These are phyloP conservation scores for Starmerella apicola DNA, from an alignment of 805 yeast species.

Conservation along the genomic window DNA sequence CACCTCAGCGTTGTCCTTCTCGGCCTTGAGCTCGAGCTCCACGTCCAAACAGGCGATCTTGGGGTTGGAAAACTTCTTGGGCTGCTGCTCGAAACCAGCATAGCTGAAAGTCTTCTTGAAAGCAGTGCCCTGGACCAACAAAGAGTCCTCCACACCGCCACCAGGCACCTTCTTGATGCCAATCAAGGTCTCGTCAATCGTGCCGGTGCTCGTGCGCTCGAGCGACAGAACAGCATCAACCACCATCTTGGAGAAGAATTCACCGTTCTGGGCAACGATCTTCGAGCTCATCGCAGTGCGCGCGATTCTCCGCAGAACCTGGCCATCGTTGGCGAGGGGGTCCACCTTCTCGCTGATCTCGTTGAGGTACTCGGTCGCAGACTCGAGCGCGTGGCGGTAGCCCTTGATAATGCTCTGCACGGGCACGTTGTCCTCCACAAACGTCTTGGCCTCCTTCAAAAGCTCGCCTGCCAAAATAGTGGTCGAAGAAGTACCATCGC, in stretches of 20 bases:
- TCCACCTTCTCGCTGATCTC: conserved; percentile 67
- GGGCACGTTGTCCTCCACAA: conserved; percentile 92
- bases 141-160: conserved; percentile 89
- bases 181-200: conserved; percentile 76
- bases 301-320: conserved; percentile 80
- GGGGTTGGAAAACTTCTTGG: conserved; percentile 69
- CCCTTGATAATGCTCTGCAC: conserved; percentile 83
- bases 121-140: conserved; percentile 86
- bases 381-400: conserved; percentile 63
- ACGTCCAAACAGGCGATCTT: conserved; percentile 76
- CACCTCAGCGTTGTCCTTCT: conserved; percentile 97
- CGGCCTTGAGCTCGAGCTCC: conserved; percentile 93
- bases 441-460: conserved; percentile 74
- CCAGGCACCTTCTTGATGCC: conserved; percentile 94
- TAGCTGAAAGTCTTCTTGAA: conserved; percentile 94
- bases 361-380: conserved; percentile 60
- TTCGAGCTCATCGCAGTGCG: conserved; percentile 96
- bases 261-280: conserved; percentile 73
- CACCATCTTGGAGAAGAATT: conserved; percentile 87
- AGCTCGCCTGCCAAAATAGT: conserved; percentile 84
- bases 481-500: conserved; percentile 97
- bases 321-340: conserved; percentile 49
- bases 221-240: conserved; percentile 87
- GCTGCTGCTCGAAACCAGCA: conserved; percentile 99
- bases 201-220: conserved; percentile 47